Percentiles rank a stretch among this genome's conserved stretches.
Evolutionary conservation across 768 basidiomycete species (phyloP).

Genomic region (Macrolepiota fuliginosa): DNA sequence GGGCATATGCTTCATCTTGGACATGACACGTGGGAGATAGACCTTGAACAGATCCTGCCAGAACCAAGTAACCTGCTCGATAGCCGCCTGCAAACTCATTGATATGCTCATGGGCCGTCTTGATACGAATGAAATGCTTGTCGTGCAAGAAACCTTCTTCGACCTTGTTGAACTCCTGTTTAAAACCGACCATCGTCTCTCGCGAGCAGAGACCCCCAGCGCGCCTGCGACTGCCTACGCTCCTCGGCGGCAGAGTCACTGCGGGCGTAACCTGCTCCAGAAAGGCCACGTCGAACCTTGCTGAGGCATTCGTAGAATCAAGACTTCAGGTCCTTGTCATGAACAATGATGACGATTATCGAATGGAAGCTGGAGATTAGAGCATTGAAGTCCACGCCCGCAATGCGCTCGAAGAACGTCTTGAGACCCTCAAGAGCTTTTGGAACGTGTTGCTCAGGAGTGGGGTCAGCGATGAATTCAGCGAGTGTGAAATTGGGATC

Average conservation of each 20-base stretch:
- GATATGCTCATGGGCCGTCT: slow-evolving; percentile 46
- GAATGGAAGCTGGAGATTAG: slow-evolving; percentile 39
- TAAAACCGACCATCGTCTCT: slow-evolving; percentile 44
- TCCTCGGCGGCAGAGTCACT: slow-evolving; percentile 43
- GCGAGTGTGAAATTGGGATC: slow-evolving; percentile 47
- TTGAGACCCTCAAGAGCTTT: slow-evolving; percentile 51
- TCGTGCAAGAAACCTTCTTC: slow-evolving; percentile 46
- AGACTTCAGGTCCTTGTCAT: slow-evolving; percentile 48
- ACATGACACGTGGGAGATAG: slow-evolving; percentile 60
- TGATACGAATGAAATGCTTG: slow-evolving; percentile 44
- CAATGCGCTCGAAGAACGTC: slow-evolving; percentile 47
- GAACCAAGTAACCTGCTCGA: slow-evolving; percentile 71
- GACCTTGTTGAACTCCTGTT: slow-evolving; percentile 42
- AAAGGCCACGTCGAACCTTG: slow-evolving; percentile 42
- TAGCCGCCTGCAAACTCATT: slow-evolving; percentile 44
- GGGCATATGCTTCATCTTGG: slow-evolving; percentile 56
- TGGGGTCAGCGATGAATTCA: slow-evolving; percentile 59
- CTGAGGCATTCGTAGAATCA: slow-evolving; percentile 58
- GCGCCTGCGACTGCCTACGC: slow-evolving; percentile 37
- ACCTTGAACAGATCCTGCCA: slow-evolving; percentile 83
- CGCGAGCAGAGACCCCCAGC: slow-evolving; percentile 51
- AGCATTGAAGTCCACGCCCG: slow-evolving; percentile 49
- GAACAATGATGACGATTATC: slow-evolving; percentile 47
- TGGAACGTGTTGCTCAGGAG: slow-evolving; percentile 59
- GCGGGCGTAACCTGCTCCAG: slow-evolving; percentile 49